A percentile compares a stretch with the other conserved stretches of the same genome.
These are phyloP conservation scores for Pestalotiopsis sp. DNA, from an alignment of 2,329 filamentous ascomycete species.

Conservation along the genomic window DNA sequence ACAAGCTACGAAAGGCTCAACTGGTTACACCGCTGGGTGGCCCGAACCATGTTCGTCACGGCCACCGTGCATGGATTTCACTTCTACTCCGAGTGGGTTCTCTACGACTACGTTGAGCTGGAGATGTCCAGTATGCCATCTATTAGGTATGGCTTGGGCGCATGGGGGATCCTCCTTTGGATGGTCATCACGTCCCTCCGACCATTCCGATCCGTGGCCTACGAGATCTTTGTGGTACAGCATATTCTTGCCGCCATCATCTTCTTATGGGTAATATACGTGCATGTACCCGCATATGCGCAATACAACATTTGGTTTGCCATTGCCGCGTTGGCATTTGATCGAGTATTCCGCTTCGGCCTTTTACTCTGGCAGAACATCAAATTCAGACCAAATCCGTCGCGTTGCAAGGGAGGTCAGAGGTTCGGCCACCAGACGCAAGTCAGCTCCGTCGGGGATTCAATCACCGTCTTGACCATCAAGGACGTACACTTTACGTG, in stretches of 20 bases:
- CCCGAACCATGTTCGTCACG: slow-evolving; percentile 68
- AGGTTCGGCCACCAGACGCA: slow-evolving; percentile 55
- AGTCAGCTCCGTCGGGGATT: slow-evolving; percentile 48
- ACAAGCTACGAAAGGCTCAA: slow-evolving; percentile 70
- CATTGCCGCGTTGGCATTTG: slow-evolving; percentile 62
- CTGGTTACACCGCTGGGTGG: slow-evolving; percentile 75
- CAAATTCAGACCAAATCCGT: slow-evolving; percentile 39
- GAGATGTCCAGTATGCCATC: slow-evolving; percentile 65
- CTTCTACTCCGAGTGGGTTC: slow-evolving; percentile 67
- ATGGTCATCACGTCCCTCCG: slow-evolving; percentile 63
- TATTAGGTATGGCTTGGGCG: slow-evolving; percentile 67
- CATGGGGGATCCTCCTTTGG: slow-evolving; percentile 69
- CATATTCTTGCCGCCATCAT: slow-evolving; percentile 64
- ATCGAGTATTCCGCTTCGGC: slow-evolving; percentile 55
- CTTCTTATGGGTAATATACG: slow-evolving; percentile 64
- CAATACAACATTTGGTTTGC: slow-evolving; percentile 68
- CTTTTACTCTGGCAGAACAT: slow-evolving; percentile 56
- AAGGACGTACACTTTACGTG: slow-evolving; percentile 62
- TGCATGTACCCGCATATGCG: slow-evolving; percentile 62
- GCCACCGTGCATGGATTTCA: slow-evolving; percentile 71
- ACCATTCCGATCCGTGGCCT: slow-evolving; percentile 65
- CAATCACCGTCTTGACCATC: slow-evolving; percentile 59
- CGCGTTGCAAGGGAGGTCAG: slow-evolving; percentile 48
- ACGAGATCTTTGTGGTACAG: slow-evolving; percentile 71
- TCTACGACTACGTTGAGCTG: slow-evolving; percentile 57